Conservation (phyloP, 805 yeast species). For the Candida insectorum region DNA sequence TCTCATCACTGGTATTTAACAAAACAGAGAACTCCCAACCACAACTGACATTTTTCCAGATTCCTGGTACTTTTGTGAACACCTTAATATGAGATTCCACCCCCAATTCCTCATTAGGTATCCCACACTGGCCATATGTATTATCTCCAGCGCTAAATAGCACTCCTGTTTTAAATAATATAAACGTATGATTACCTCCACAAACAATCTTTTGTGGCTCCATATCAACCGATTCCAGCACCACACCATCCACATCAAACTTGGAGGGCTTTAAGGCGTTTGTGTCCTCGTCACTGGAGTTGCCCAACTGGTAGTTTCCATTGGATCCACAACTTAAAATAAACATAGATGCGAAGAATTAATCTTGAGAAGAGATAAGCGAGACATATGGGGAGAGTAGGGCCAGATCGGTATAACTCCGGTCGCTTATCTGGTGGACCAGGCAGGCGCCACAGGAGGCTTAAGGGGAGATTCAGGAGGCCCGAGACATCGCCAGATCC, state of each 20-base stretch:
- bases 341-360: constrained; percentile 5
- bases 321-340: constrained; percentile 77
- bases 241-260: constrained; percentile 11
- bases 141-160: constrained; percentile 62
- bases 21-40: constrained; percentile 80
- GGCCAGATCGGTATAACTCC: too few relatives aligned
- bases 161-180: constrained; percentile 52
- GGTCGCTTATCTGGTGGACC: too few relatives aligned
- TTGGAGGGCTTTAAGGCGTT: constrained; percentile 14
- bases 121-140: constrained; percentile 51
- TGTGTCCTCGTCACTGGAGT: constrained; percentile 47
- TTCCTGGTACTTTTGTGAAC: constrained; percentile 9
- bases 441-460: too few relatives aligned
- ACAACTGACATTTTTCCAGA: constrained; percentile 52
- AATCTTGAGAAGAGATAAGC: not conserved
- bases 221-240: constrained; percentile 6
- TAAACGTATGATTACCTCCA: constrained; percentile 86
- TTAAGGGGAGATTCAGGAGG: too few relatives aligned
- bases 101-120: constrained; percentile 1
- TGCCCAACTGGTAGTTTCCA: constrained; percentile 74
- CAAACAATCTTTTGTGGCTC: constrained; percentile 44
- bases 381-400: not conserved
- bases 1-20: constrained; percentile 32
- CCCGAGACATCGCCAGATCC: too few relatives aligned
- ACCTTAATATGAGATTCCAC: not conserved